Evolutionary conservation across 495 filamentous ascomycete genomes (phyloP).

Genomic region (Aspergillus hancockii): DNA sequence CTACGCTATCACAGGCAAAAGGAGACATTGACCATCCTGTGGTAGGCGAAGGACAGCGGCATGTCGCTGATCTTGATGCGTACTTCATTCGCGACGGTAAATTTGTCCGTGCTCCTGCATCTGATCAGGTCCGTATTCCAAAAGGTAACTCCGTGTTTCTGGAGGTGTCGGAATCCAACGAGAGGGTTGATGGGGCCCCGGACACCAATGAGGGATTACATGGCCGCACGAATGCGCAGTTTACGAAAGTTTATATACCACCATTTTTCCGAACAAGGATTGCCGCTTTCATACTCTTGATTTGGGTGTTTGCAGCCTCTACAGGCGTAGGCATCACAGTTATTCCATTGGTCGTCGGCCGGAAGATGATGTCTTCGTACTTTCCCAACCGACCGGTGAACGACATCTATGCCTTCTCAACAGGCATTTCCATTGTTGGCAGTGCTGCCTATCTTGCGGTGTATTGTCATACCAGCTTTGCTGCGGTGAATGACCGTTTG

Average conservation of each 20-base stretch:
- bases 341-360: conserved; percentile 83
- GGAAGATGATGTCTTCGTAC: conserved; percentile 66
- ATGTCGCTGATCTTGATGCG: conserved; percentile 34
- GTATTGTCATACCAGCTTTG: conserved; percentile 50
- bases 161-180: conserved; percentile 71
- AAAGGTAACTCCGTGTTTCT: conserved; percentile 81
- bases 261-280: conserved; percentile 80
- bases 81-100: conserved; percentile 72
- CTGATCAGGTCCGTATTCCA: conserved; percentile 89
- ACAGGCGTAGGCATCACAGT: conserved; percentile 89
- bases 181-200: conserved; percentile 57
- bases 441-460: conserved; percentile 58
- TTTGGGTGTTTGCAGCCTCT: conserved; percentile 93
- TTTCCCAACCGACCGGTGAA: conserved; percentile 74
- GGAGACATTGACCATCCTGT: conserved; percentile 53
- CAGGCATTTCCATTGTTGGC: conserved; percentile 79
- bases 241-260: conserved; percentile 85
- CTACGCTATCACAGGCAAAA: conserved; percentile 45
- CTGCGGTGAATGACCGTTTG: conserved; percentile 34
- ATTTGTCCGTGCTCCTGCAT: conserved; percentile 87
- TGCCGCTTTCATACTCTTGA: conserved; percentile 79
- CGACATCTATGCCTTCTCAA: conserved; percentile 94
- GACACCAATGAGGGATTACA: conserved; percentile 67
- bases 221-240: conserved; percentile 62
- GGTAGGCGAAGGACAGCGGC: conserved; percentile 35